phyloP scores from a whole-genome alignment of 176 grass and related monocot species.

The Saccharum spontaneum region DNA sequence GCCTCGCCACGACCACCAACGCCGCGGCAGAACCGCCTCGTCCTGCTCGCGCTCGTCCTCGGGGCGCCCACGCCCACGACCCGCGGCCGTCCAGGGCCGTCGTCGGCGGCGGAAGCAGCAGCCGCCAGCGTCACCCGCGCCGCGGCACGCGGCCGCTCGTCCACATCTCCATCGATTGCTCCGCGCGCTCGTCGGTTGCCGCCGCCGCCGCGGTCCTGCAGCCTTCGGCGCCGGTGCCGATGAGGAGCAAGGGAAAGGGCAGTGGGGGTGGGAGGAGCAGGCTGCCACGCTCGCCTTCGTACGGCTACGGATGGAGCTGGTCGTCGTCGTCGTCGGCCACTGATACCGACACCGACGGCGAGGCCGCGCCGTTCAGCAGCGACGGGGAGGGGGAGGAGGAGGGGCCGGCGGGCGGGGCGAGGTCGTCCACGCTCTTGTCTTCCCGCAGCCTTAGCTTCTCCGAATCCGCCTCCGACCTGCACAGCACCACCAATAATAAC shows the following conservation, averaged over 20 bases:
- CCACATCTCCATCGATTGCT: slow-evolving; percentile 63
- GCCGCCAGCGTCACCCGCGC: not conserved
- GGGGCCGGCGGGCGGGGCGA: slow-evolving; percentile 4
- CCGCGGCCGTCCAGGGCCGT: not conserved
- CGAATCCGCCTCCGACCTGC: slow-evolving; percentile 58
- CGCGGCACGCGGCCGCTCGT: slow-evolving; percentile 33
- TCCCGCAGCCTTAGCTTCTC: slow-evolving; percentile 62
- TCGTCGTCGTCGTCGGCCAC: slow-evolving; percentile 18
- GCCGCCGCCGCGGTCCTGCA: slow-evolving; percentile 6
- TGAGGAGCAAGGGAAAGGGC: not conserved
- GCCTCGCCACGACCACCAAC: slow-evolving; percentile 28
- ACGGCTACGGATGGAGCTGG: slow-evolving; percentile 21
- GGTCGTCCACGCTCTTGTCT: slow-evolving; percentile 46
- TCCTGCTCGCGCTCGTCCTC: not conserved
- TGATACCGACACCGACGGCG: slow-evolving; percentile 25
- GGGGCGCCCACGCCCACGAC: not conserved
- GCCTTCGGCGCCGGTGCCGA: not conserved
- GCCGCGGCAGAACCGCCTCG: not conserved
- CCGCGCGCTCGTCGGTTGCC: not conserved
- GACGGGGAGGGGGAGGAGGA: slow-evolving; percentile 29
- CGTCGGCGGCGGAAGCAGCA: not conserved
- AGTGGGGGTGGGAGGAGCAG: not conserved
- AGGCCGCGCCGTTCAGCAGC: slow-evolving; percentile 48
- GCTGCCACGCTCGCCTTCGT: not conserved
- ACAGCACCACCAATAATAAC: slow-evolving; percentile 2